A percentile compares a stretch with the other conserved stretches of the same genome.
Conservation (phyloP, 805 yeast species). For the Priceomyces fermenticarens region DNA sequence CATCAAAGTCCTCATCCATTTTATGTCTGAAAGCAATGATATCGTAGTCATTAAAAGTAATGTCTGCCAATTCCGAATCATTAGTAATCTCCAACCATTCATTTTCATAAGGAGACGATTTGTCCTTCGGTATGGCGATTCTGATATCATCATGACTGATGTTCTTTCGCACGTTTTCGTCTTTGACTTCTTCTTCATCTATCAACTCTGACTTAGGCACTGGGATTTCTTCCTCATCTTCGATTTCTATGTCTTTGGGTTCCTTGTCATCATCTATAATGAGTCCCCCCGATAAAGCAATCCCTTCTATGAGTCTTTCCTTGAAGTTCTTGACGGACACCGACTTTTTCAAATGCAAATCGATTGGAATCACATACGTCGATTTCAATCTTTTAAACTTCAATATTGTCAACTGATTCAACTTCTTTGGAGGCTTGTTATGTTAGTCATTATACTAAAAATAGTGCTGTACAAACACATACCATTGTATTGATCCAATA, state of each 20-base stretch:
- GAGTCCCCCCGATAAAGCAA: slow-evolving; percentile 51
- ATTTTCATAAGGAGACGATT: slow-evolving; percentile 29
- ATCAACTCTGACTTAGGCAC: slow-evolving; percentile 37
- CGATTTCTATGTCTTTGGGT: slow-evolving; percentile 13
- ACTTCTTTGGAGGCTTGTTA: slow-evolving; percentile 22
- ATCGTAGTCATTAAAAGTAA: slow-evolving; percentile 38
- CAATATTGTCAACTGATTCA: slow-evolving; percentile 20
- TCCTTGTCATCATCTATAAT: slow-evolving; percentile 24
- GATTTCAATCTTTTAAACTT: slow-evolving; percentile 33
- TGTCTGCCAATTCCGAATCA: slow-evolving; percentile 23
- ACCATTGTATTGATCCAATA: slow-evolving; percentile 1
- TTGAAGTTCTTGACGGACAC: slow-evolving; percentile 18
- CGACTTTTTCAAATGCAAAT: slow-evolving; percentile 13
- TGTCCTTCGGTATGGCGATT: slow-evolving; percentile 43
- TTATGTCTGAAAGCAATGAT: slow-evolving; percentile 38
- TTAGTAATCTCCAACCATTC: slow-evolving; percentile 32
- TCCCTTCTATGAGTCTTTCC: slow-evolving; percentile 29
- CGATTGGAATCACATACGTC: slow-evolving; percentile 29
- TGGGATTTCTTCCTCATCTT: slow-evolving; percentile 24
- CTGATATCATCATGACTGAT: slow-evolving; percentile 22
- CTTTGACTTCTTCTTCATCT: slow-evolving; percentile 10
- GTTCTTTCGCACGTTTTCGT: slow-evolving; percentile 3
- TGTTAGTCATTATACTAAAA: slow-evolving; percentile 4
- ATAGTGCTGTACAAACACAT: not conserved
- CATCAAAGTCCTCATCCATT: slow-evolving; percentile 34